Percentiles rank a stretch among this genome's conserved stretches.
Conservation (phyloP, 1,284 basidiomycete species). For the Cutaneotrichosporon spelunceum region DNA sequence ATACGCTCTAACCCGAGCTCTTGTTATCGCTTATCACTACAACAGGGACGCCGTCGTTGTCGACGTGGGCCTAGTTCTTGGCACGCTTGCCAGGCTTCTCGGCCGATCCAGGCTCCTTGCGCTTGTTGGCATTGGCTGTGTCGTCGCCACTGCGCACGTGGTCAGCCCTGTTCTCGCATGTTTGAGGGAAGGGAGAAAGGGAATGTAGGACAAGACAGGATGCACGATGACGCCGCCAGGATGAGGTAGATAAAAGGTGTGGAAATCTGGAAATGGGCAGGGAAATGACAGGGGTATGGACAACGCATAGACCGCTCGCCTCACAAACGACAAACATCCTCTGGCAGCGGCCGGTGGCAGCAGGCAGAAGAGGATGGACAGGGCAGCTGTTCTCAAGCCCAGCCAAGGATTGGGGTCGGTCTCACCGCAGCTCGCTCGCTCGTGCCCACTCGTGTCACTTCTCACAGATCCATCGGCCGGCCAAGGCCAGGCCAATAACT, state of each 20-base stretch:
- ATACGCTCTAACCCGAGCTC: background rate
- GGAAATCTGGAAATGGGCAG: too few relatives aligned
- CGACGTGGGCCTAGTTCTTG: conserved; percentile 9
- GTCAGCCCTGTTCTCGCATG: conserved; percentile 7
- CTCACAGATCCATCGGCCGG: conserved; percentile 7
- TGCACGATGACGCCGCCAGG: too few relatives aligned
- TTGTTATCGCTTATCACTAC: conserved; percentile 5
- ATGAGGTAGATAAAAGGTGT: background rate
- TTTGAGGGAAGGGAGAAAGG: background rate
- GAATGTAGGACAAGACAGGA: background rate
- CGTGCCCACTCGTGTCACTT: background rate
- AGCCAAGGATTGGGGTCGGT: background rate
- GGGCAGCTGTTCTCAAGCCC: background rate
- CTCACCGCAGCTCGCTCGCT: background rate
- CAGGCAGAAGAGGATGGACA: background rate
- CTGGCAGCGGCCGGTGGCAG: too few relatives aligned
- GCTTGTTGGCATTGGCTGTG: conserved; percentile 17
- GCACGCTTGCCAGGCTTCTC: conserved; percentile 24
- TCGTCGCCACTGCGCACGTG: conserved; percentile 16
- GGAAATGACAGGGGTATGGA: conserved; percentile 4
- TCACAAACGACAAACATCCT: background rate
- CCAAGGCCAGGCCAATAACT: background rate
- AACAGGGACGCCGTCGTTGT: background rate
- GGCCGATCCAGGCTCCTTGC: conserved; percentile 25
- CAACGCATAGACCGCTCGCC: background rate